Evolutionary conservation across 805 yeast species (phyloP), one percentile per base, ranked within the genome.

Genomic region (Millerozyma acaciae): DNA sequence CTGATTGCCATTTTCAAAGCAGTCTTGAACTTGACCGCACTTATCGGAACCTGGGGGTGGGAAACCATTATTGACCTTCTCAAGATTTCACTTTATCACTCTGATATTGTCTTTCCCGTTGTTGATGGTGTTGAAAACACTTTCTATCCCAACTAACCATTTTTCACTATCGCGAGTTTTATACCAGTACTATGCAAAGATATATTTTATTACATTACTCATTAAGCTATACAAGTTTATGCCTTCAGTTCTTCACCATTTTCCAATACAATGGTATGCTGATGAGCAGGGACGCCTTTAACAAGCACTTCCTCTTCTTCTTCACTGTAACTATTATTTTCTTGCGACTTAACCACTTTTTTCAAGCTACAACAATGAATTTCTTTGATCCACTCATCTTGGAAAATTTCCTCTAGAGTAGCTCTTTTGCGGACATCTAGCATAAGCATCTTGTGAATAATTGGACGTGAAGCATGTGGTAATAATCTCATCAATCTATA

Each of bases 391-490:
- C 93, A 84, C 30, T 74, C 82, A 55, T 84, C 93, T 16, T 62
- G 58, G 39, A 78, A 62, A 7, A 84, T 73, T 20, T 82, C 88
- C 19, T 72, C 73, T 50, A 84, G 59, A 1, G 84, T 73, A 1
- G 88, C 85, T 48, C 94, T 70, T 37, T 70, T 62, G 1, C 38
- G 36, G 8, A 83, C 79, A 43, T 83, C 85, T 10, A 81, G 65
- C 32, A 68, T 68, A 17, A 84, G 58, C 78, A 84, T 82, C 38
- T 61, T 68, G 16, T 83, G 78, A 19, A 84, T 66, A 8, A 84
- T 65, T 8, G 90, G 93, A 56, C 95, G 72, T 10, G 93, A 66
- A 6, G 90, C 88, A 55, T 84, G 95, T 4, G 95, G 95, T 22
- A 84, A 60, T 32, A 84, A 62, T 59, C 95, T 74, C 80, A 84